Percentiles rank a stretch among this genome's conserved stretches.
phyloP scores from a whole-genome alignment of 768 basidiomycete genomes.

The Infundibulicybe gibba region DNA sequence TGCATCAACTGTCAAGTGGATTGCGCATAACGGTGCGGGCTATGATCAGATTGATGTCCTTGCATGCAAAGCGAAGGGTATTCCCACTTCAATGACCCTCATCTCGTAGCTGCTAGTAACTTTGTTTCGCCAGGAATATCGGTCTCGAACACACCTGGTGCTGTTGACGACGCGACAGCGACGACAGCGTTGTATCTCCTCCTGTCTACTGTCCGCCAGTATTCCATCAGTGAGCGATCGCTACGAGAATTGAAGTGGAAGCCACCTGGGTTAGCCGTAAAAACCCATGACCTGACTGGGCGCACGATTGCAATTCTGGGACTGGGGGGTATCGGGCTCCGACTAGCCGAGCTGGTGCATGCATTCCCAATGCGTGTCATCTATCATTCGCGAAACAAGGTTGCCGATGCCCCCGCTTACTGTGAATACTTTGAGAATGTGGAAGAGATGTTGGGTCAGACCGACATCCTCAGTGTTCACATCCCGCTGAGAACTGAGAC shows the following conservation, averaged over 20 bases:
- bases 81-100: background rate
- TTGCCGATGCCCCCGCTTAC: slow-evolving; percentile 60
- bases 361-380: slow-evolving; percentile 89
- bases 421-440: slow-evolving; percentile 68
- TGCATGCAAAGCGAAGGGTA: slow-evolving; percentile 70
- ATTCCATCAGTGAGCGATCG: slow-evolving; percentile 58
- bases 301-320: slow-evolving; percentile 73
- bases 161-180: slow-evolving; percentile 89
- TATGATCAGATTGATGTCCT: slow-evolving; percentile 85
- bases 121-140: slow-evolving; percentile 48
- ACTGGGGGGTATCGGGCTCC: slow-evolving; percentile 73
- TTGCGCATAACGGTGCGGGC: slow-evolving; percentile 90
- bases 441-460: slow-evolving; percentile 60
- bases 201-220: slow-evolving; percentile 75
- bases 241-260: slow-evolving; percentile 64
- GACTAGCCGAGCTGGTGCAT: slow-evolving; percentile 65
- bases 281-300: slow-evolving; percentile 61
- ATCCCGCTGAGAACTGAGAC: slow-evolving; percentile 79
- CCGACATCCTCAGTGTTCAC: slow-evolving; percentile 86
- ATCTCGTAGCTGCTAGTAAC: background rate
- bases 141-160: slow-evolving; percentile 86
- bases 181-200: slow-evolving; percentile 84
- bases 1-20: slow-evolving; percentile 71
- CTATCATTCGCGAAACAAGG: slow-evolving; percentile 68
- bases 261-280: slow-evolving; percentile 37